Percentiles rank a stretch among this genome's conserved stretches.
These are phyloP conservation scores for Carallia pectinifolia DNA, from an alignment of 345 rosid genomes.

Conservation along the genomic window DNA sequence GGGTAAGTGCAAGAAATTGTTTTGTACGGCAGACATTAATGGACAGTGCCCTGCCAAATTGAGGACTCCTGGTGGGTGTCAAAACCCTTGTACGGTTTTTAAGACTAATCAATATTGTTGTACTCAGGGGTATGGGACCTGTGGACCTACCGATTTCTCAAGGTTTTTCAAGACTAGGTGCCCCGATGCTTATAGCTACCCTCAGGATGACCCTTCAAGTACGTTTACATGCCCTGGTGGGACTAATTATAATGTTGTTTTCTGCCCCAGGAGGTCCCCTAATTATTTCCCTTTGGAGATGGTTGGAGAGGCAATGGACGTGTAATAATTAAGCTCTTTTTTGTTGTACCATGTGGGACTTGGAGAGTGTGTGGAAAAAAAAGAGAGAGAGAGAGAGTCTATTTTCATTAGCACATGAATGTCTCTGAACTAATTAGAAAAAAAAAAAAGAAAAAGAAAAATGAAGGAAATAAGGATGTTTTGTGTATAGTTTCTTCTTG, in stretches of 20 bases:
- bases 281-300: conserved; percentile 24
- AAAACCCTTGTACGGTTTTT: conserved; percentile 20
- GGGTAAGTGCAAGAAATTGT: background rate
- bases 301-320: conserved; percentile 8
- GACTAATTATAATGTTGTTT: conserved; percentile 19
- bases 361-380: no score
- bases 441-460: no score
- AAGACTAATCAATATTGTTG: conserved; percentile 22
- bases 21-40: conserved; percentile 8
- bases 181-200: conserved; percentile 27
- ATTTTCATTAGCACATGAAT: background rate
- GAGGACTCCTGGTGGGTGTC: conserved; percentile 17
- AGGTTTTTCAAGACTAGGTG: conserved; percentile 20
- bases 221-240: conserved; percentile 19
- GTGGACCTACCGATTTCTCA: conserved; percentile 13
- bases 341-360: no score
- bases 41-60: conserved; percentile 15
- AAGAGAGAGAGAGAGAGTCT: no score
- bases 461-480: no score
- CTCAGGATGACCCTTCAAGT: conserved; percentile 20
- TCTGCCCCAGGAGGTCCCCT: conserved; percentile 16
- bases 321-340: background rate
- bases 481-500: no score
- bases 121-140: conserved; percentile 1
- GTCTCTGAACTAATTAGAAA: no score